phyloP scores from a whole-genome alignment of 345 rosid species.

The Toxicodendron radicans region DNA sequence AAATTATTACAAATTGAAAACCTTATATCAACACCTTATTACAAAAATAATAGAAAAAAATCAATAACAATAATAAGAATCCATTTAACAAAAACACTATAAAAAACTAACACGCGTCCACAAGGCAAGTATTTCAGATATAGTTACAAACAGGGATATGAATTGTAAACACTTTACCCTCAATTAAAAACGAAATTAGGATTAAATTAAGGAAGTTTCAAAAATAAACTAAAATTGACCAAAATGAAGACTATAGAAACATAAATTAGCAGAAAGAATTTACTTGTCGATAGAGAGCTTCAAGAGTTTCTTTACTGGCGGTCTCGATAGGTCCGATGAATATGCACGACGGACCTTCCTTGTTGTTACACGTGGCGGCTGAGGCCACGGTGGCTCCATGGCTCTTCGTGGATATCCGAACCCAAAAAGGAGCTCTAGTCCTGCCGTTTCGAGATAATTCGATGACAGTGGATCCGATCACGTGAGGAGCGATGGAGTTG shows the following conservation, averaged over 20 bases:
- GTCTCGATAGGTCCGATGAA: slow-evolving; percentile 91
- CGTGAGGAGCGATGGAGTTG: slow-evolving; percentile 50
- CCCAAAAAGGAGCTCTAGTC: slow-evolving; percentile 46
- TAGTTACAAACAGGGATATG: too few relatives aligned
- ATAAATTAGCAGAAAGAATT: not conserved
- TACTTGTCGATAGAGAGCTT: slow-evolving; percentile 90
- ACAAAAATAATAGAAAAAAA: too few relatives aligned
- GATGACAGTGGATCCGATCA: slow-evolving; percentile 39
- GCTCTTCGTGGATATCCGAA: slow-evolving; percentile 45
- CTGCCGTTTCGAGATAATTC: slow-evolving; percentile 43
- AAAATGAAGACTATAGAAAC: not conserved
- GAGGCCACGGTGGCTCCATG: slow-evolving; percentile 40
- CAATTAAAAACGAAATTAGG: too few relatives aligned
- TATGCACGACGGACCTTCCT: slow-evolving; percentile 84
- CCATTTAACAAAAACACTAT: too few relatives aligned
- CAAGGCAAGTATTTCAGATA: too few relatives aligned
- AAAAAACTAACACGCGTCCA: too few relatives aligned
- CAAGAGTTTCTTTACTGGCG: slow-evolving; percentile 89
- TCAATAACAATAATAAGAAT: too few relatives aligned
- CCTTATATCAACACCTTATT: too few relatives aligned
- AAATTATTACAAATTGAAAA: too few relatives aligned
- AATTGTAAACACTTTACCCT: too few relatives aligned
- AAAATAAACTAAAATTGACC: not conserved
- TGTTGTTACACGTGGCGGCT: slow-evolving; percentile 31
- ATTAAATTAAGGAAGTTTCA: too few relatives aligned